Percentiles rank a stretch among this genome's conserved stretches.
phyloP scores from a whole-genome alignment of 2,329 filamentous ascomycete species.

The Cercospora sp. region DNA sequence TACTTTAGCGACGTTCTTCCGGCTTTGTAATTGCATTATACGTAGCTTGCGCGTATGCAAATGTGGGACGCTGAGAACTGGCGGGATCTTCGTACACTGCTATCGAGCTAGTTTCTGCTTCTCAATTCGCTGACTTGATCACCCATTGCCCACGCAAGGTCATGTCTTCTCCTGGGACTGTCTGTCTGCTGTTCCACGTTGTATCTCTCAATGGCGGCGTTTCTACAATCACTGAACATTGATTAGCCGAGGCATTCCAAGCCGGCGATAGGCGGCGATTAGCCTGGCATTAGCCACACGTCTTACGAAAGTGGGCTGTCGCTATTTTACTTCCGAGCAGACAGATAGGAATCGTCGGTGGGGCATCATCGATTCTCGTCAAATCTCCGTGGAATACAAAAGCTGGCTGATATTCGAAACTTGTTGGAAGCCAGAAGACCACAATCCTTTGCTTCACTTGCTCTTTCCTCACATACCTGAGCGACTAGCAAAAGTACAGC shows the following conservation, averaged over 20 bases:
- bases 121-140: not conserved
- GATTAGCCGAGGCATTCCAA: slow-evolving; percentile 2
- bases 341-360: not conserved
- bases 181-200: no score
- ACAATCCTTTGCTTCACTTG: not conserved
- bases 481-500: not conserved
- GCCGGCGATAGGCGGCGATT: slow-evolving; percentile 4
- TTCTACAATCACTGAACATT: not conserved
- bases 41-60: not conserved
- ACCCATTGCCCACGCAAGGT: not conserved
- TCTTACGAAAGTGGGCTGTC: not conserved
- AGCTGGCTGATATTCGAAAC: not conserved
- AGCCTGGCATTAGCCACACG: not conserved
- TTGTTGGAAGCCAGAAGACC: not conserved
- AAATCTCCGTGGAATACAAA: not conserved
- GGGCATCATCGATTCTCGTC: not conserved
- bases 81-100: not conserved
- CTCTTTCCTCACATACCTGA: not conserved
- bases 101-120: not conserved
- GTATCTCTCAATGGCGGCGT: no score
- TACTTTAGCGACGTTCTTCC: not conserved
- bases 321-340: not conserved
- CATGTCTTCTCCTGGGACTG: not conserved
- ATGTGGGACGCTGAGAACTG: not conserved
- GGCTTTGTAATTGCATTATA: not conserved